A percentile compares a stretch with the other conserved stretches of the same genome.
These are phyloP conservation scores for Leishmania guyanensis DNA, from an alignment of 208 protist species.

Conservation along the genomic window DNA sequence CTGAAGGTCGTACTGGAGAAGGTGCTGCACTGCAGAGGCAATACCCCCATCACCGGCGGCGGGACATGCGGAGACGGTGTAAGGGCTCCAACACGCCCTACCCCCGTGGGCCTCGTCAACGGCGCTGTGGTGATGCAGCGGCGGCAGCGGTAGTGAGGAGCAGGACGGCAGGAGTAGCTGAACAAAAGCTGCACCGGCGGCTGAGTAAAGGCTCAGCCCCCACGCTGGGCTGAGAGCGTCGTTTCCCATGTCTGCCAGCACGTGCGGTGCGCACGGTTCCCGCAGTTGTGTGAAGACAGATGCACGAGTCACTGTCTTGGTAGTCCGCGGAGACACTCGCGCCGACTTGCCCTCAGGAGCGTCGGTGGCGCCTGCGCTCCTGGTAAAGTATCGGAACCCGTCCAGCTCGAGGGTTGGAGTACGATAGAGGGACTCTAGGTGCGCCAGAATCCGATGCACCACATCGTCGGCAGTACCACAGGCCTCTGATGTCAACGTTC, in stretches of 20 bases:
- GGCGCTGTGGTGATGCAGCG: neutral
- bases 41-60: neutral
- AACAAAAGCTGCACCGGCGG: constrained; percentile 4
- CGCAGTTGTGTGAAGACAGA: neutral
- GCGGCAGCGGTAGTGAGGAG: neutral
- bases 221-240: constrained; percentile 9
- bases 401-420: constrained; percentile 20
- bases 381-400: constrained; percentile 15
- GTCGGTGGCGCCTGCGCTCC: neutral
- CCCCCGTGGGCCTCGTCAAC: neutral
- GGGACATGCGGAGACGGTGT: neutral
- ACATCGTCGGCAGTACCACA: neutral
- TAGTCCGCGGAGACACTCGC: neutral
- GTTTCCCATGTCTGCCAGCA: constrained; percentile 4
- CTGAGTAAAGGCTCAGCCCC: constrained; percentile 17
- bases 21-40: constrained; percentile 13
- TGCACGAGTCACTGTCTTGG: neutral
- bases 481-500: neutral
- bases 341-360: neutral
- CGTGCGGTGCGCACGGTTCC: constrained; percentile 22
- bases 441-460: neutral
- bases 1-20: constrained; percentile 27
- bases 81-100: neutral
- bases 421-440: constrained; percentile 17
- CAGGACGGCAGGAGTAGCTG: constrained; percentile 9